A percentile compares a stretch with the other conserved stretches of the same genome.
Evolutionary conservation across 345 rosid species (phyloP).

Genomic region (Pistacia vera): DNA sequence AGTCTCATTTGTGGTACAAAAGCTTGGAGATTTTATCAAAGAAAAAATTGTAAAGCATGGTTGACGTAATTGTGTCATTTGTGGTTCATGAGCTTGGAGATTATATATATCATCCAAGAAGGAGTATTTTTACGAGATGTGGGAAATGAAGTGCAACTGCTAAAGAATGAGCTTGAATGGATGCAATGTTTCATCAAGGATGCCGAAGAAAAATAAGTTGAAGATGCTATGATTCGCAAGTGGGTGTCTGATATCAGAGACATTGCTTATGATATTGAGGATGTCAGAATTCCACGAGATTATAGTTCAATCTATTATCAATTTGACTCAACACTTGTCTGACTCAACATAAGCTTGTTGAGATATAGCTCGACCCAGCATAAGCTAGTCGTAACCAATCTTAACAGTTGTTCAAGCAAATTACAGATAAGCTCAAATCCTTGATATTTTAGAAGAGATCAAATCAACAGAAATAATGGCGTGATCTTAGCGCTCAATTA

Average conservation of each 20-base stretch:
- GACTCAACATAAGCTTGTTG: too few species aligned
- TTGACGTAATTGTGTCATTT: slow-evolving; percentile 1
- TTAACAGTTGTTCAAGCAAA: too few species aligned
- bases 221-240: background rate
- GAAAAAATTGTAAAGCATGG: background rate
- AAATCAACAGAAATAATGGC: too few species aligned
- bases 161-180: background rate
- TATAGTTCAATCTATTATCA: too few species aligned
- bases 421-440: too few species aligned
- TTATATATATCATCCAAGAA: background rate
- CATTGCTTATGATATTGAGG: slow-evolving; percentile 7
- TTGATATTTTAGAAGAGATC: too few species aligned
- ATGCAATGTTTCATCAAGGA: slow-evolving; percentile 6
- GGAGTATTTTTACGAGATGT: background rate
- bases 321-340: too few species aligned
- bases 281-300: background rate
- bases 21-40: too few species aligned
- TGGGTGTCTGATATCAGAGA: slow-evolving; percentile 12
- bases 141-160: background rate
- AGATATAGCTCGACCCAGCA: too few species aligned
- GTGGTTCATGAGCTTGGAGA: background rate
- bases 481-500: too few species aligned
- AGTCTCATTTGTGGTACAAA: too few species aligned
- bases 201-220: background rate
- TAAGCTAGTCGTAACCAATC: too few species aligned